Conservation (phyloP, 2,329 filamentous ascomycete genomes). For the Pyrenophora tritici-repentis region DNA sequence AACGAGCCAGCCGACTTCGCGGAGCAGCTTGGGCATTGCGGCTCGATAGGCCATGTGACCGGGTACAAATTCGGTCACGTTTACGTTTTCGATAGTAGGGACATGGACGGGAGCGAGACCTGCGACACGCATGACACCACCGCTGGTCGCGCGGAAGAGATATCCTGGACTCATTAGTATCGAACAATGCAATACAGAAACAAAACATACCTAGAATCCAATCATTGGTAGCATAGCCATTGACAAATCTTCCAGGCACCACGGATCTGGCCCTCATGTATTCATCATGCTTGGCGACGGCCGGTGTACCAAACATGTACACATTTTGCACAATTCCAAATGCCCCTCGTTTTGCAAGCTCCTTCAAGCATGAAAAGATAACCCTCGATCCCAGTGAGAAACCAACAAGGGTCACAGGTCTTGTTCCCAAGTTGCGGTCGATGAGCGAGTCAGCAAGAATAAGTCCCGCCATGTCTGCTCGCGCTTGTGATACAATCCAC, state of each 20-base stretch:
- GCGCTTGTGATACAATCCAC: constrained; percentile 93
- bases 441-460: constrained; percentile 94
- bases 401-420: constrained; percentile 90
- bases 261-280: constrained; percentile 81
- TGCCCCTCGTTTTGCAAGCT: constrained; percentile 82
- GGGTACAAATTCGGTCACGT: constrained; percentile 82
- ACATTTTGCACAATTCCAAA: constrained; percentile 92
- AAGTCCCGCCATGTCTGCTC: constrained; percentile 84
- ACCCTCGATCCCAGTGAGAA: constrained; percentile 92
- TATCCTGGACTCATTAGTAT: constrained; percentile 61
- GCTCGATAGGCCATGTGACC: constrained; percentile 97
- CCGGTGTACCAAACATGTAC: constrained; percentile 89
- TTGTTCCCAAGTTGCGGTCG: constrained; percentile 85
- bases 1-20: constrained; percentile 87
- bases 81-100: constrained; percentile 84
- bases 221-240: constrained; percentile 91
- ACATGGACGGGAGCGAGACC: constrained; percentile 80
- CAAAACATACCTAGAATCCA: constrained; percentile 78
- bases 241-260: constrained; percentile 90
- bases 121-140: constrained; percentile 86
- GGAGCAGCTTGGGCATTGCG: constrained; percentile 85
- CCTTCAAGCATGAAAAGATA: constrained; percentile 88
- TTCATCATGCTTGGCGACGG: constrained; percentile 91
- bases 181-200: not conserved
- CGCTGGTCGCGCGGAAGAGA: constrained; percentile 90